Percentiles rank a stretch among this genome's conserved stretches.
Conservation (phyloP, 495 filamentous ascomycete species). For the Daldinia grandis region DNA sequence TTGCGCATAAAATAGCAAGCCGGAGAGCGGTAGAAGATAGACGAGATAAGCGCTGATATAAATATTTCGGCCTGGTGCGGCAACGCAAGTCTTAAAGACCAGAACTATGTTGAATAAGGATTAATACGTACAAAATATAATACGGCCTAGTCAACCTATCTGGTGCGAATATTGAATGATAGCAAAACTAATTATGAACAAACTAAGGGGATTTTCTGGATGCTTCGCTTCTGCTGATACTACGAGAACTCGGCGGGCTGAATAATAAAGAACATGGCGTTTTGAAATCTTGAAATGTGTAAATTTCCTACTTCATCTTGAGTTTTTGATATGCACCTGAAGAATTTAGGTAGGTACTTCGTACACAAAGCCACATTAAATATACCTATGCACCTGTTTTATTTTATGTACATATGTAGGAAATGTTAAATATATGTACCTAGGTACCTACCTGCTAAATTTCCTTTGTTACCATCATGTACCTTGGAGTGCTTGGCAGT, state of each 20-base stretch:
- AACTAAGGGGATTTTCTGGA: too few species aligned
- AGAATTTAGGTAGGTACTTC: background rate
- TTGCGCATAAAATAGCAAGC: background rate
- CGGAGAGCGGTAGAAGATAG: background rate
- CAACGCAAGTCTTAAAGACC: background rate
- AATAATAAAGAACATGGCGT: too few species aligned
- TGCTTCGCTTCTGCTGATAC: too few species aligned
- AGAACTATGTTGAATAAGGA: background rate
- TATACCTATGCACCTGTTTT: too few species aligned
- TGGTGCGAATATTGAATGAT: too few species aligned
- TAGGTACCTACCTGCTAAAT: too few species aligned
- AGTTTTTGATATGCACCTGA: background rate
- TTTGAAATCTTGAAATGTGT: background rate
- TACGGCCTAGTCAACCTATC: too few species aligned
- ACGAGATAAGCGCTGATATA: background rate
- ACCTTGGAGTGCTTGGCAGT: background rate
- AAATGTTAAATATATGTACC: too few species aligned
- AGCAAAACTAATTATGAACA: too few species aligned
- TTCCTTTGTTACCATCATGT: background rate
- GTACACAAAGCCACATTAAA: too few species aligned
- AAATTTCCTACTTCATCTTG: background rate
- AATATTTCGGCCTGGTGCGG: background rate
- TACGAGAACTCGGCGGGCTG: too few species aligned
- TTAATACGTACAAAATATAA: background rate
- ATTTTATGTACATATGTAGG: too few species aligned